These are phyloP conservation scores for Fraxinus angustifolia DNA, from an alignment of 305 asterid species.

Conservation along the genomic window DNA sequence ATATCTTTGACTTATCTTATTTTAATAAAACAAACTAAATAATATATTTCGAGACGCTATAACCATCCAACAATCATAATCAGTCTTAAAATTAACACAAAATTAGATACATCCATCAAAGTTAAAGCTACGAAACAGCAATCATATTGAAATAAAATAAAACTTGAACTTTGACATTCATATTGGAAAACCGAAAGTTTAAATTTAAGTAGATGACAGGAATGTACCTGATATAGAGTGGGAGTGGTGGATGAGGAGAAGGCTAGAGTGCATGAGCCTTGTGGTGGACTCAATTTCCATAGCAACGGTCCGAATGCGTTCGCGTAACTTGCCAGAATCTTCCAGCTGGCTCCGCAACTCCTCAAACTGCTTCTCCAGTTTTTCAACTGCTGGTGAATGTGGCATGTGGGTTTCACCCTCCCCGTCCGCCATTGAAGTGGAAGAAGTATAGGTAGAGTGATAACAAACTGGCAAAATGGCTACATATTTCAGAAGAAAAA, in stretches of 20 bases:
- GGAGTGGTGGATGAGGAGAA: conserved; percentile 83
- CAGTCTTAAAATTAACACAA: not conserved
- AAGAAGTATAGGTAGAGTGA: conserved; percentile 13
- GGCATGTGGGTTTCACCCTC: conserved; percentile 28
- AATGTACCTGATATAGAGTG: conserved; percentile 62
- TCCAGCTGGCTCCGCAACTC: conserved; percentile 63
- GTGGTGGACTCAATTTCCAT: conserved; percentile 72
- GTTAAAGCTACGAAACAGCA: not conserved
- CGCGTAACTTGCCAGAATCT: conserved; percentile 61
- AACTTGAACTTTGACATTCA: not conserved
- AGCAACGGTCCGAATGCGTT: conserved; percentile 65
- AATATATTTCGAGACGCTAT: not conserved
- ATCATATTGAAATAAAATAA: not conserved
- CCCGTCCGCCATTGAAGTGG: conserved; percentile 45
- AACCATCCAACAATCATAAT: not conserved
- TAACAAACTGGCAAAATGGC: conserved; percentile 15
- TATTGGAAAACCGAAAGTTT: not conserved
- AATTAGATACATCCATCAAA: not conserved
- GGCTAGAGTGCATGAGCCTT: conserved; percentile 65
- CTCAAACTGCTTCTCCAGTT: conserved; percentile 69
- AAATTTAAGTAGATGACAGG: not conserved
- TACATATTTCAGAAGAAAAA: conserved; percentile 29
- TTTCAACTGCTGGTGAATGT: conserved; percentile 37
- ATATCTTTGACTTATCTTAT: not conserved
- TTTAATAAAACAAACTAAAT: not conserved